Percentiles rank a stretch among this genome's conserved stretches.
These are phyloP conservation scores for Malus orientalis DNA, from an alignment of 306 rosid genomes.

Conservation along the genomic window DNA sequence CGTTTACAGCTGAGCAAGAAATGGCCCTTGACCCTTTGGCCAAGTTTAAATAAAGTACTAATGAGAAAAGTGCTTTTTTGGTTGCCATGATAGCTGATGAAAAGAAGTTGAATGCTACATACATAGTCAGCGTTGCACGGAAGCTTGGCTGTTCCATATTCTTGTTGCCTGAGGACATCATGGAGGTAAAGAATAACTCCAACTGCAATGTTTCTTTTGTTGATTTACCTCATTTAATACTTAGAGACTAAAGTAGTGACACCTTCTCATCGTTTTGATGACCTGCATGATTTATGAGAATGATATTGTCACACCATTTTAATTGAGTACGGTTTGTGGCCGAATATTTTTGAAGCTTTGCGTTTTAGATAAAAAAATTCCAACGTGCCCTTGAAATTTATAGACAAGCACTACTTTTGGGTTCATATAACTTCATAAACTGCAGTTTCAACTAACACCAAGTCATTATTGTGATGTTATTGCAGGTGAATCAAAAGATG, in stretches of 20 bases:
- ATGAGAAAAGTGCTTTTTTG: conserved; percentile 5
- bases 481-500: conserved; percentile 98
- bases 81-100: conserved; percentile 56
- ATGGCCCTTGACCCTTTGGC: not conserved
- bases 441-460: not conserved
- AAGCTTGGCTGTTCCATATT: conserved; percentile 96
- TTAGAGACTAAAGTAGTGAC: not conserved
- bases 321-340: not conserved
- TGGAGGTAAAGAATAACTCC: conserved; percentile 53
- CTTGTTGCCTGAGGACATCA: conserved; percentile 88
- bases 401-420: not conserved
- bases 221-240: not conserved
- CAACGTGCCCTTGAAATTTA: not conserved
- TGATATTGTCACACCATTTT: not conserved
- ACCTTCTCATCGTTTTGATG: not conserved
- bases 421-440: not conserved
- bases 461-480: conserved; percentile 9
- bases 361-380: not conserved
- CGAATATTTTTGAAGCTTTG: not conserved
- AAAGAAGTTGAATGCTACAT: conserved; percentile 89
- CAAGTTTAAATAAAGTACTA: not conserved
- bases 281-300: not conserved
- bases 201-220: not conserved
- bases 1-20: not conserved
- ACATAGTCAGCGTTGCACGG: conserved; percentile 86